Conservation (phyloP, 2,329 filamentous ascomycete species). For the Berkeleyomyces basicola region DNA sequence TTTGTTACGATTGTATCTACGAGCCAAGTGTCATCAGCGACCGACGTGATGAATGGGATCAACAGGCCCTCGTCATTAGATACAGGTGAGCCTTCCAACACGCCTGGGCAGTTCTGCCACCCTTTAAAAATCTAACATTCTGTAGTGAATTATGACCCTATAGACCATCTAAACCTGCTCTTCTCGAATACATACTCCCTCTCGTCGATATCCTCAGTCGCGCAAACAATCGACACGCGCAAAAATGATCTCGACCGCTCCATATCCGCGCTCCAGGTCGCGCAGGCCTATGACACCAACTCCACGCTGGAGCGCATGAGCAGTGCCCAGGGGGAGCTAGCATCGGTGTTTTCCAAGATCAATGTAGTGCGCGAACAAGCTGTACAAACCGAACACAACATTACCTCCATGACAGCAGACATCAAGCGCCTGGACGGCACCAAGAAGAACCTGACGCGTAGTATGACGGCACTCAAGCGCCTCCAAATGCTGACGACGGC, state of each 20-base stretch:
- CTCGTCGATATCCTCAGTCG: slow-evolving; percentile 57
- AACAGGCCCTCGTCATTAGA: slow-evolving; percentile 26
- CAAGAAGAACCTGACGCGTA: slow-evolving; percentile 88
- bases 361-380: slow-evolving; percentile 81
- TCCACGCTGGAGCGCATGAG: slow-evolving; percentile 86
- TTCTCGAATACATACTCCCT: slow-evolving; percentile 83
- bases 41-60: slow-evolving; percentile 13
- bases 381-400: slow-evolving; percentile 82
- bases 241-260: slow-evolving; percentile 69
- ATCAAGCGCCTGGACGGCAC: slow-evolving; percentile 95
- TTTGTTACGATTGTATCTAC: not conserved
- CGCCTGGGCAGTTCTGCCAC: slow-evolving; percentile 5
- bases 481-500: slow-evolving; percentile 97
- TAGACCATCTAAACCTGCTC: slow-evolving; percentile 81
- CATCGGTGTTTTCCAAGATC: slow-evolving; percentile 83
- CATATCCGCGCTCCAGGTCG: slow-evolving; percentile 55
- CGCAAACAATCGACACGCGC: slow-evolving; percentile 54
- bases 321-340: slow-evolving; percentile 75
- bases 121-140: slow-evolving; percentile 15
- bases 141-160: slow-evolving; percentile 68
- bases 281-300: slow-evolving; percentile 70
- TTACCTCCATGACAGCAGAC: slow-evolving; percentile 96
- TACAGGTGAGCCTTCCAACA: slow-evolving; percentile 23
- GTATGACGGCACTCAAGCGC: slow-evolving; percentile 93
- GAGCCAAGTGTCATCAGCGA: not conserved